A percentile compares a stretch with the other conserved stretches of the same genome.
phyloP scores from a whole-genome alignment of 1,284 basidiomycete species.

The Leccinum griseonigrum region DNA sequence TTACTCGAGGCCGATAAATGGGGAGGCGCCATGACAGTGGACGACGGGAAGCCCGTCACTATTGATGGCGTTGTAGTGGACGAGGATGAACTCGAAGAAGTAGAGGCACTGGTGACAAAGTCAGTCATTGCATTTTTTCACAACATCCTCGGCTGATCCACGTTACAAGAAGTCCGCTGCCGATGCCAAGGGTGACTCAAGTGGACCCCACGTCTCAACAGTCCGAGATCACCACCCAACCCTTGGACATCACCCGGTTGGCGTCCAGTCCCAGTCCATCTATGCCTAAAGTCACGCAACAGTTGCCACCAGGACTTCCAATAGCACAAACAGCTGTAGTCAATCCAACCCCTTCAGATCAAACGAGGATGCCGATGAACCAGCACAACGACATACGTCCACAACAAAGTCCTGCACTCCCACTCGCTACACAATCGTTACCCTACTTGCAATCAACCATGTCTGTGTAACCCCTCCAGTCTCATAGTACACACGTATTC shows the following conservation, averaged over 20 bases:
- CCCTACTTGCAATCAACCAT: constrained; percentile 13
- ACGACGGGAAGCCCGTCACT: constrained; percentile 43
- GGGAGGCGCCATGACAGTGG: constrained; percentile 49
- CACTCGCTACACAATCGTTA: constrained; percentile 9
- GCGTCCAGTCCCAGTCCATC: constrained; percentile 3
- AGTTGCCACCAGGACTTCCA: constrained; percentile 1
- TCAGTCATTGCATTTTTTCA: constrained; percentile 23
- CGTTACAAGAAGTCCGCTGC: constrained; percentile 47
- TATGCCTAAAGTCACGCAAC: neutral
- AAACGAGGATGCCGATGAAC: neutral
- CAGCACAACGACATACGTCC: neutral
- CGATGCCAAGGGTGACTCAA: constrained; percentile 60
- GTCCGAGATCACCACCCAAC: constrained; percentile 4
- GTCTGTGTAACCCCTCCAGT: constrained; percentile 16
- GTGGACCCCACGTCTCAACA: constrained; percentile 30
- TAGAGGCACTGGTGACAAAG: constrained; percentile 37
- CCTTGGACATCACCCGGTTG: neutral
- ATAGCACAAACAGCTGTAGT: constrained; percentile 2
- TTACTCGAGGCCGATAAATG: constrained; percentile 50
- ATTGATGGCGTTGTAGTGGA: constrained; percentile 33
- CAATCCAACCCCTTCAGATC: constrained; percentile 1
- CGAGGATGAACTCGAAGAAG: constrained; percentile 36
- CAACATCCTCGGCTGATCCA: constrained; percentile 20
- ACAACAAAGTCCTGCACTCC: constrained; percentile 5
- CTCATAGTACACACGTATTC: constrained; percentile 21